phyloP scores from a whole-genome alignment of 805 yeast species.

The Nakazawaea pomicola region DNA sequence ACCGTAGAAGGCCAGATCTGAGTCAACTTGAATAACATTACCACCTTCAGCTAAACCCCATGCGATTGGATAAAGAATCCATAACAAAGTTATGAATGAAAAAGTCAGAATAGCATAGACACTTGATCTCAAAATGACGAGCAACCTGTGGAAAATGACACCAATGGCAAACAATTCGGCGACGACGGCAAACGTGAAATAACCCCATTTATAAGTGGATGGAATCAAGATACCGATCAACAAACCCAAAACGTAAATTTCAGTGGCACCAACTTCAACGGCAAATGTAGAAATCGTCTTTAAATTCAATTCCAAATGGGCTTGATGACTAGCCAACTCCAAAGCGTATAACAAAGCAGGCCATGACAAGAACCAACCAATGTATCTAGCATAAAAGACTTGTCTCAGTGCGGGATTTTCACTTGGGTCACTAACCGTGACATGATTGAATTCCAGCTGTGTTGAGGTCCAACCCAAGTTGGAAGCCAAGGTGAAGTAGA shows the following conservation, averaged over 20 bases:
- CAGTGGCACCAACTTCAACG: constrained; percentile 38
- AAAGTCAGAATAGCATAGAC: constrained; percentile 10
- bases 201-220: constrained; percentile 66
- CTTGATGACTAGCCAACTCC: constrained; percentile 26
- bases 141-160: constrained; percentile 12
- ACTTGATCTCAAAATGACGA: constrained; percentile 3
- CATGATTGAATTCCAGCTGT: constrained; percentile 44
- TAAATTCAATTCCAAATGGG: constrained; percentile 26
- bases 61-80: constrained; percentile 45
- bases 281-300: constrained; percentile 32
- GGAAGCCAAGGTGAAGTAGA: constrained; percentile 54
- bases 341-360: constrained; percentile 36
- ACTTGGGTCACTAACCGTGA: constrained; percentile 23
- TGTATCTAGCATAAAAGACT: constrained; percentile 49
- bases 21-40: constrained; percentile 52
- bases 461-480: constrained; percentile 50
- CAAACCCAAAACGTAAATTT: constrained; percentile 46
- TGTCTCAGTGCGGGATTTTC: constrained; percentile 35
- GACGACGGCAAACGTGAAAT: constrained; percentile 48
- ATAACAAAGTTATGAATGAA: constrained; percentile 28
- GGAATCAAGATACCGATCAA: constrained; percentile 52
- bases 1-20: constrained; percentile 58
- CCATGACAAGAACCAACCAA: constrained; percentile 55
- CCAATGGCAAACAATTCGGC: constrained; percentile 35
- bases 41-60: constrained; percentile 64